phyloP scores from a whole-genome alignment of 345 rosid species.

The Populus ilicifolia region DNA sequence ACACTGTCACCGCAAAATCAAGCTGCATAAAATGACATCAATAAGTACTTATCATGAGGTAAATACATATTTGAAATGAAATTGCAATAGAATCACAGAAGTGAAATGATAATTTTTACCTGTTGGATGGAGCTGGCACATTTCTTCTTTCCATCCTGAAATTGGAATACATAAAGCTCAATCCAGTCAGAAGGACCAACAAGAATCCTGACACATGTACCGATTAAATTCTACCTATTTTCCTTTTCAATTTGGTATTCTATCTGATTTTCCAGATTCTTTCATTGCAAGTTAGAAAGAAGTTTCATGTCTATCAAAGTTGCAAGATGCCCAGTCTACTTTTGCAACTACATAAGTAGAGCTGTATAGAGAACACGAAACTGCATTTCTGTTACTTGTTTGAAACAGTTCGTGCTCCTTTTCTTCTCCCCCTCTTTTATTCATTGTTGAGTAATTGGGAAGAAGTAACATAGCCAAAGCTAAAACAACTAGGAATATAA shows the following conservation, averaged over 20 bases:
- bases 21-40: conserved; percentile 50
- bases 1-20: conserved; percentile 88
- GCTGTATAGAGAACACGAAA: not conserved
- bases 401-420: not conserved
- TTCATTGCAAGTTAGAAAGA: not conserved
- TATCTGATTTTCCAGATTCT: not conserved
- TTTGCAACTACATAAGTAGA: not conserved
- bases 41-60: conserved; percentile 3
- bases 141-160: conserved; percentile 55
- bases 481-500: not conserved
- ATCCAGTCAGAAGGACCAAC: not conserved
- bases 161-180: conserved; percentile 1
- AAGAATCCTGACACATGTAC: not conserved
- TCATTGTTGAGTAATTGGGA: not conserved
- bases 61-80: conserved; percentile 10
- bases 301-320: not conserved
- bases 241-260: not conserved
- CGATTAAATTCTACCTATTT: not conserved
- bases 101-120: conserved; percentile 39
- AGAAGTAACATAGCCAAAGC: not conserved
- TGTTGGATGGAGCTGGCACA: conserved; percentile 74
- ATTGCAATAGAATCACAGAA: conserved; percentile 8
- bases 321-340: not conserved
- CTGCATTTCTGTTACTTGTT: not conserved
- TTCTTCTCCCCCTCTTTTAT: not conserved